Evolutionary conservation across 2,329 filamentous ascomycete species (phyloP).

Genomic region (Colletotrichum musae): DNA sequence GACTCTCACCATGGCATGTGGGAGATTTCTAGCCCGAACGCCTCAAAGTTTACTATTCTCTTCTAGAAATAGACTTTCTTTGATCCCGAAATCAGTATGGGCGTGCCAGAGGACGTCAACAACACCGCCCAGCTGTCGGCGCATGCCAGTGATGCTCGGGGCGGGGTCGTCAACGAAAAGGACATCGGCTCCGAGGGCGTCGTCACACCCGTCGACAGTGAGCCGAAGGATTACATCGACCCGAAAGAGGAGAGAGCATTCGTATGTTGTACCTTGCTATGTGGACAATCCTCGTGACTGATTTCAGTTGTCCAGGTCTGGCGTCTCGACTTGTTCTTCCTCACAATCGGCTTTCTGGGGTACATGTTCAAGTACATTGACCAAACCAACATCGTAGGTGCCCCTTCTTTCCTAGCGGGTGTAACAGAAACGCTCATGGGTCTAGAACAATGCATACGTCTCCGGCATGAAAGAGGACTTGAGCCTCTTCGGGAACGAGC

Average conservation of each 20-base stretch:
- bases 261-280: neutral
- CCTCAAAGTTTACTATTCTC: neutral
- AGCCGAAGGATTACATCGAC: slow-evolving; percentile 16
- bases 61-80: neutral
- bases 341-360: slow-evolving; percentile 27
- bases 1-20: neutral
- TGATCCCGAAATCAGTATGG: slow-evolving; percentile 4
- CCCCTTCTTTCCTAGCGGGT: accelerated
- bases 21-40: neutral
- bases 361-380: slow-evolving; percentile 39
- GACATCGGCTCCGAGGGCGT: neutral
- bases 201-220: neutral
- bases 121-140: neutral
- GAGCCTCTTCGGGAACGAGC: slow-evolving; percentile 45
- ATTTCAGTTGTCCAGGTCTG: slow-evolving; percentile 1
- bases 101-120: neutral
- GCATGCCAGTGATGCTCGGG: neutral
- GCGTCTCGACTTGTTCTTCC: slow-evolving; percentile 32
- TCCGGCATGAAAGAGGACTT: slow-evolving; percentile 49
- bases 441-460: slow-evolving; percentile 46
- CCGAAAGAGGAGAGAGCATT: slow-evolving; percentile 35
- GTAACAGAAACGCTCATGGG: neutral
- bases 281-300: neutral
- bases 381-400: slow-evolving; percentile 28
- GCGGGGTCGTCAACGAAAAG: neutral